Conservation (phyloP, 163 green algal genomes). For the Smithsoniella earleae region DNA sequence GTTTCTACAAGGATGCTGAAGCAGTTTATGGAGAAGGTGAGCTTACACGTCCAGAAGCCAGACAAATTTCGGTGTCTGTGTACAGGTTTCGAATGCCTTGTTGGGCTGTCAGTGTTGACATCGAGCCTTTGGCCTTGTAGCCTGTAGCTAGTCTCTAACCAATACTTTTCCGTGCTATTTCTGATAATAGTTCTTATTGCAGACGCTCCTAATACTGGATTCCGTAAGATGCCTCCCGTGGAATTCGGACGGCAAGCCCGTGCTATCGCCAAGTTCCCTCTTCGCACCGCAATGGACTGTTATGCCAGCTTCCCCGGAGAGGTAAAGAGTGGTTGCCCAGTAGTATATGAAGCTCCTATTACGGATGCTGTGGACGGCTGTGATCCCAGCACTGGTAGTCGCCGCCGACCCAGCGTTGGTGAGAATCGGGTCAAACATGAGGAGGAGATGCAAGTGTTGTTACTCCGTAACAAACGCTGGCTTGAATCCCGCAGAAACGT, state of each 20-base stretch:
- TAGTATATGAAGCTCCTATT: background rate
- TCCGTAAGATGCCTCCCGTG: background rate
- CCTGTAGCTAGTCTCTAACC: too few relatives aligned
- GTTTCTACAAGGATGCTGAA: too few relatives aligned
- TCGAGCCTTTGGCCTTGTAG: too few relatives aligned
- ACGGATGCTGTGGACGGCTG: background rate
- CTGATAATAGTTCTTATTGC: too few relatives aligned
- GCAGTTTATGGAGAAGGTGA: too few relatives aligned
- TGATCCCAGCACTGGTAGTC: background rate
- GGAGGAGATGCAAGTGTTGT: background rate
- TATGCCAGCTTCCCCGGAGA: background rate
- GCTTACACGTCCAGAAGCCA: too few relatives aligned
- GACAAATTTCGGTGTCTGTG: too few relatives aligned
- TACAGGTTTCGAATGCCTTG: too few relatives aligned
- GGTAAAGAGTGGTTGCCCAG: slow-evolving; percentile 7
- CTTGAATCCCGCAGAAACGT: background rate
- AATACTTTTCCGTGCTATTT: too few relatives aligned
- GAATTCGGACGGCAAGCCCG: background rate
- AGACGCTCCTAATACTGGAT: slow-evolving; percentile 6
- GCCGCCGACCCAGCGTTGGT: background rate
- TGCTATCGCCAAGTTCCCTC: background rate
- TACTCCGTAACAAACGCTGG: background rate
- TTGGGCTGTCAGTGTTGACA: too few relatives aligned
- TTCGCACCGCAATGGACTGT: background rate
- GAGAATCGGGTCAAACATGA: background rate